These are phyloP conservation scores for Phalaenopsis aphrodite DNA, from an alignment of 106 monocot genomes.

Conservation along the genomic window DNA sequence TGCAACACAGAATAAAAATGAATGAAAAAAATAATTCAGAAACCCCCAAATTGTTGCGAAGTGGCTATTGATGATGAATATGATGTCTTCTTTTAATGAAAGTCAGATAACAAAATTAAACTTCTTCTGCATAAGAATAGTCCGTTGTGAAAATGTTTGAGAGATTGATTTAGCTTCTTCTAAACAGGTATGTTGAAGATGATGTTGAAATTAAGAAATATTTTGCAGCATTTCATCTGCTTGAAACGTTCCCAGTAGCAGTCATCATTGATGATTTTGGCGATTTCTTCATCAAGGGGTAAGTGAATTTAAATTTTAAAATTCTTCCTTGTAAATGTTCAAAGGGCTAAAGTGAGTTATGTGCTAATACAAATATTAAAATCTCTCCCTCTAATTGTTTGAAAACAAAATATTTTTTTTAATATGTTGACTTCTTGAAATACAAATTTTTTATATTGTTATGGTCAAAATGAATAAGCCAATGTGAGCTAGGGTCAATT, in stretches of 20 bases:
- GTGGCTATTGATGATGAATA: not conserved
- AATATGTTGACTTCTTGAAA: not conserved
- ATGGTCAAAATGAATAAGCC: not conserved
- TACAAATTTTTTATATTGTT: not conserved
- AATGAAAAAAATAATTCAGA: not conserved
- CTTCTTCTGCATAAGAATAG: not conserved
- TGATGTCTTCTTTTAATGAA: not conserved
- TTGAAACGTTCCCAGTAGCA: conserved; percentile 50
- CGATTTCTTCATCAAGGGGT: conserved; percentile 72
- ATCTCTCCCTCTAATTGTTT: not conserved
- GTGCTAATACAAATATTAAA: not conserved
- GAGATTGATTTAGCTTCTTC: conserved; percentile 11
- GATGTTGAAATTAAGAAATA: conserved; percentile 77
- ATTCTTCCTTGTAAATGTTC: not conserved
- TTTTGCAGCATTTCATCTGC: conserved; percentile 93
- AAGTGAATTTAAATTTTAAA: not conserved
- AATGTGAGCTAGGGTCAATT: not conserved
- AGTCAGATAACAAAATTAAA: not conserved
- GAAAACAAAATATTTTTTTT: not conserved
- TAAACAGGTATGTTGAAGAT: conserved; percentile 71
- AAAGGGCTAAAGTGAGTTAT: not conserved
- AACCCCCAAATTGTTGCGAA: not conserved
- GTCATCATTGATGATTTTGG: conserved; percentile 96
- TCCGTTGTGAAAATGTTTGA: not conserved
- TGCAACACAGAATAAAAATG: not conserved